Percentiles rank a stretch among this genome's conserved stretches.
Conservation (phyloP, 2,329 filamentous ascomycete species). For the Dactylellina cionopaga region DNA sequence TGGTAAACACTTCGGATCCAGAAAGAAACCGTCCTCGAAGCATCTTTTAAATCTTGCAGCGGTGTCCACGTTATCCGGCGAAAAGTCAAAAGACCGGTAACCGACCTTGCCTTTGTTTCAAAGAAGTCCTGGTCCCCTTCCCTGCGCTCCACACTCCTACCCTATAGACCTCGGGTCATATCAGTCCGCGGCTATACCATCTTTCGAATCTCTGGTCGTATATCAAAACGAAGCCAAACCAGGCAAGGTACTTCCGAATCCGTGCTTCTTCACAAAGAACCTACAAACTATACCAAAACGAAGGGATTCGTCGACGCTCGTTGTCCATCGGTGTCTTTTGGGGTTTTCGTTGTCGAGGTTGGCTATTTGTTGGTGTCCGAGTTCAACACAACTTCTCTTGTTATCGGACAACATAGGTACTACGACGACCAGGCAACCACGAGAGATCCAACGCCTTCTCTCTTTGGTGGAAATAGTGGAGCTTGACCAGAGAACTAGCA, state of each 20-base stretch:
- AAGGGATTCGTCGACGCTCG: not conserved
- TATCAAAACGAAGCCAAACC: slow-evolving; percentile 6
- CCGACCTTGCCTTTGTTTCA: slow-evolving; percentile 44
- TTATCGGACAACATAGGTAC: slow-evolving; percentile 16
- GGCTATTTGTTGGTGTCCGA: not conserved
- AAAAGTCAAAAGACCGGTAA: slow-evolving; percentile 39
- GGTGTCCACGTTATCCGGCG: slow-evolving; percentile 48
- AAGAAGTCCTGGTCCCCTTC: slow-evolving; percentile 37
- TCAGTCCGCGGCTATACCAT: slow-evolving; percentile 50
- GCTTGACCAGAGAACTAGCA: slow-evolving; percentile 4
- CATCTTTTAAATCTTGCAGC: slow-evolving; percentile 48
- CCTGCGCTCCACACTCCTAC: slow-evolving; percentile 47
- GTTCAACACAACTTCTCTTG: slow-evolving; percentile 12
- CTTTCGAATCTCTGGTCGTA: slow-evolving; percentile 32
- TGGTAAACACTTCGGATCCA: slow-evolving; percentile 47
- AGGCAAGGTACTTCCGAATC: not conserved
- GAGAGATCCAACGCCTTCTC: slow-evolving; percentile 15
- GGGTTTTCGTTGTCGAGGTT: not conserved
- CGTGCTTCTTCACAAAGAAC: slow-evolving; percentile 16
- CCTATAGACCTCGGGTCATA: slow-evolving; percentile 41
- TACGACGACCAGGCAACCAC: slow-evolving; percentile 3
- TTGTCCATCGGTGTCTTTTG: not conserved
- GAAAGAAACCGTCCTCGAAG: slow-evolving; percentile 37
- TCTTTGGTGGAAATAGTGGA: slow-evolving; percentile 30
- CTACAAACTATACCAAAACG: not conserved